phyloP scores from a whole-genome alignment of 345 rosid species.

The Pugionium cornutum region DNA sequence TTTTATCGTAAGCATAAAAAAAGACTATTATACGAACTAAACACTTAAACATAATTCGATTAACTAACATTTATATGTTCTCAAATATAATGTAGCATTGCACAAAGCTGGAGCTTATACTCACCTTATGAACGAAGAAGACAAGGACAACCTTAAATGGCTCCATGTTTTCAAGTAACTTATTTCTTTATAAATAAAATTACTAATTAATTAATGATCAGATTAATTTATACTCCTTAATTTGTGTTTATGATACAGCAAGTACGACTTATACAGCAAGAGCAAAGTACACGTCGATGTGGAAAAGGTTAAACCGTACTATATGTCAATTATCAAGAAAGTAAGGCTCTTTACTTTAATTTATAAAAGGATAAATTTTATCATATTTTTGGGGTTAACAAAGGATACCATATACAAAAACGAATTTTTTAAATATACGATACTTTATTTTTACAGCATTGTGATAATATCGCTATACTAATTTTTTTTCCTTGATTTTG shows the following conservation, averaged over 20 bases:
- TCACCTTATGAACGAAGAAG: constrained; percentile 58
- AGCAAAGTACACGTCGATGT: constrained; percentile 60
- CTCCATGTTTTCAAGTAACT: constrained; percentile 65
- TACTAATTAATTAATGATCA: not conserved
- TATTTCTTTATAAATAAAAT: not conserved
- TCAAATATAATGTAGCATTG: constrained; percentile 45
- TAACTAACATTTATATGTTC: not conserved
- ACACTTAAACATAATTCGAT: not conserved
- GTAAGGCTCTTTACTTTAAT: constrained; percentile 34
- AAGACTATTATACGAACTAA: not conserved
- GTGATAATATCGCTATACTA: not conserved
- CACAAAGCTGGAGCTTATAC: constrained; percentile 57
- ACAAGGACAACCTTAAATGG: constrained; percentile 58
- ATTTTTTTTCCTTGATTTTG: no score
- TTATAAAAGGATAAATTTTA: not conserved
- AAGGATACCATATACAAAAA: no score
- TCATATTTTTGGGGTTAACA: no score
- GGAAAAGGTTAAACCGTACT: constrained; percentile 43
- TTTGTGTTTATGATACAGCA: constrained; percentile 41
- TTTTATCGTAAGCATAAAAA: constrained; percentile 49
- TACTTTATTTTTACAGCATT: no score
- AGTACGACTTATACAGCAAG: constrained; percentile 72
- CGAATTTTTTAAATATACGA: no score
- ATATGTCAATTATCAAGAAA: constrained; percentile 52
- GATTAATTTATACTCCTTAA: not conserved